phyloP scores from a whole-genome alignment of 257 asterid genomes.

The Solanum medicagineum region DNA sequence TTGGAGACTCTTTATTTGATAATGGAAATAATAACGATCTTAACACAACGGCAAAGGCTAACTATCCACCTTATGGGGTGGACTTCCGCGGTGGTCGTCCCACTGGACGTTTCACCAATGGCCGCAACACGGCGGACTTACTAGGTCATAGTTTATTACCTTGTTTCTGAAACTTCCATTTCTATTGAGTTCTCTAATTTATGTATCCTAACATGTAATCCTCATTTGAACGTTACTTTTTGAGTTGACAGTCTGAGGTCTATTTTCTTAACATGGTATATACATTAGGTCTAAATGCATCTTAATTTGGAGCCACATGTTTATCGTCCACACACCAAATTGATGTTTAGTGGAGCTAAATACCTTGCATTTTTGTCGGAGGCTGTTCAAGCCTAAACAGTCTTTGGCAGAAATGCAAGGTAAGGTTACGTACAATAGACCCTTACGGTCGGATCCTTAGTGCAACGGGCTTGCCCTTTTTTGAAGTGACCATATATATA shows the following conservation, averaged over 20 bases:
- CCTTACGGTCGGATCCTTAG: no score
- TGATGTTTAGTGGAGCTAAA: no score
- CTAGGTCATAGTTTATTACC: not conserved
- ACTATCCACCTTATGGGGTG: slow-evolving; percentile 10
- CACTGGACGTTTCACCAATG: slow-evolving; percentile 9
- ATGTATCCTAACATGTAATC: not conserved
- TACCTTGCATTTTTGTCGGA: no score
- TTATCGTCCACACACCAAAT: not conserved
- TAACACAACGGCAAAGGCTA: slow-evolving; percentile 1
- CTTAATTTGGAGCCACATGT: not conserved
- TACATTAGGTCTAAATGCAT: no score
- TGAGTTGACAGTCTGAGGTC: not conserved
- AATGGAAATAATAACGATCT: slow-evolving; percentile 11
- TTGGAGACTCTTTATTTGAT: slow-evolving; percentile 10
- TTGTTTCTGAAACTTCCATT: no score
- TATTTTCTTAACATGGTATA: not conserved
- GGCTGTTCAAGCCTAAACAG: no score
- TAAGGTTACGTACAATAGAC: no score
- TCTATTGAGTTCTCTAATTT: not conserved
- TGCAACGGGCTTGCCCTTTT: no score
- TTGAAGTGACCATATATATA: no score
- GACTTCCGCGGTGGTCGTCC: slow-evolving; percentile 2
- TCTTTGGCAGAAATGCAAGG: no score
- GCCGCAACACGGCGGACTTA: slow-evolving; percentile 3
- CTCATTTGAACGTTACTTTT: not conserved